These are phyloP conservation scores for Penicillium goetzii DNA, from an alignment of 495 filamentous ascomycete species.

Conservation along the genomic window DNA sequence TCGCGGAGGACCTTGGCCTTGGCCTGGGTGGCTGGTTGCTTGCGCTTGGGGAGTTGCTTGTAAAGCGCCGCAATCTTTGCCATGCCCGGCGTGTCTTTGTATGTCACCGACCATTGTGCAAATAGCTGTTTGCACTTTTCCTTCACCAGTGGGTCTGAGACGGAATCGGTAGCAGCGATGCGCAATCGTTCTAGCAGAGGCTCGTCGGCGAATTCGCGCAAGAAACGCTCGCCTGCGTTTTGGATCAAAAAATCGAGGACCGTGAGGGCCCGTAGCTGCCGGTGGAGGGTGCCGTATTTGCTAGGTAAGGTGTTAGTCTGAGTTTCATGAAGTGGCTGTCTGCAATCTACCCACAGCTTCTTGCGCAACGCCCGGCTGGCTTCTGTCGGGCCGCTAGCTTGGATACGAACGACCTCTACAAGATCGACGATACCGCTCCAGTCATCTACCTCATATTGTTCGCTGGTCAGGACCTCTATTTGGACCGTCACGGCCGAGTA, in stretches of 20 bases:
- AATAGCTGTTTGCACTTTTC: constrained; percentile 86
- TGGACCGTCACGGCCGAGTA: constrained; percentile 95
- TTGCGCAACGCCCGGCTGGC: constrained; percentile 91
- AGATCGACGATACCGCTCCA: constrained; percentile 90
- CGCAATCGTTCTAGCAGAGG: constrained; percentile 91
- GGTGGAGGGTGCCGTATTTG: constrained; percentile 92
- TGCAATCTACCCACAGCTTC: constrained; percentile 73
- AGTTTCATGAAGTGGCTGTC: too few species aligned
- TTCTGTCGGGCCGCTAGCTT: constrained; percentile 84
- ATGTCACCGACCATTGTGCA: constrained; percentile 82
- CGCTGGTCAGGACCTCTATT: constrained; percentile 86
- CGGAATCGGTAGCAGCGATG: constrained; percentile 79
- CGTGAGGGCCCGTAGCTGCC: constrained; percentile 85
- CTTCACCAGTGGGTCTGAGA: constrained; percentile 83
- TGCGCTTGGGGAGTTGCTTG: constrained; percentile 72
- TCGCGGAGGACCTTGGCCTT: constrained; percentile 81
- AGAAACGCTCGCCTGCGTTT: constrained; percentile 88
- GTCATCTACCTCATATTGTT: constrained; percentile 88
- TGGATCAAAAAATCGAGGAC: constrained; percentile 94
- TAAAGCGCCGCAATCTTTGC: constrained; percentile 78
- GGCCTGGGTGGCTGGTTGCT: constrained; percentile 67
- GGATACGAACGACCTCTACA: constrained; percentile 89
- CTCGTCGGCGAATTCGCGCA: constrained; percentile 85
- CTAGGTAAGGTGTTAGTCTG: constrained; percentile 37
- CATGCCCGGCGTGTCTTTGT: constrained; percentile 81